Percentiles rank a stretch among this genome's conserved stretches.
phyloP scores from a whole-genome alignment of 2,329 filamentous ascomycete genomes.

The Ceratocystis variospora region DNA sequence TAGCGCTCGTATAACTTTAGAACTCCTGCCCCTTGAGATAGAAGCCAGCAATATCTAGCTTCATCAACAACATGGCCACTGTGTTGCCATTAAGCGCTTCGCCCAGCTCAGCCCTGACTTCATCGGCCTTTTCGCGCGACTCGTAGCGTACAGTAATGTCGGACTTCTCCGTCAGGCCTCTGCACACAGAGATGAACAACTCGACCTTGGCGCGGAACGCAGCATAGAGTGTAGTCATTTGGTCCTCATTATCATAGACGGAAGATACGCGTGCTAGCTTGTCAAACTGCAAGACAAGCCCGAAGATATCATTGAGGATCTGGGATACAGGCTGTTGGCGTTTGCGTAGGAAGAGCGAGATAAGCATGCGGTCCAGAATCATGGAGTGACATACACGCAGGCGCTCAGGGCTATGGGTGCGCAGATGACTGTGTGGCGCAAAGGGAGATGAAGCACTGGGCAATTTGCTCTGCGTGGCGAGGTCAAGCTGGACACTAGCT shows the following conservation, averaged over 20 bases:
- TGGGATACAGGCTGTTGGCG: slow-evolving; percentile 59
- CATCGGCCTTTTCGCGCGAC: slow-evolving; percentile 24
- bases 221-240: slow-evolving; percentile 40
- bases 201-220: slow-evolving; percentile 57
- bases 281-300: slow-evolving; percentile 58
- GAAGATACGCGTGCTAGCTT: slow-evolving; percentile 32
- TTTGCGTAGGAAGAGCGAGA: slow-evolving; percentile 57
- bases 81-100: slow-evolving; percentile 39
- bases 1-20: neutral
- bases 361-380: slow-evolving; percentile 61
- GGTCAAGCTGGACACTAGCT: slow-evolving; percentile 43
- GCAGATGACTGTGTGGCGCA: slow-evolving; percentile 23
- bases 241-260: slow-evolving; percentile 24
- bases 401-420: slow-evolving; percentile 47
- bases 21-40: slow-evolving; percentile 31
- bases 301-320: slow-evolving; percentile 65
- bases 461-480: slow-evolving; percentile 31
- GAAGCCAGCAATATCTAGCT: slow-evolving; percentile 57
- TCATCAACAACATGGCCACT: slow-evolving; percentile 53
- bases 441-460: too few relatives aligned
- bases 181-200: slow-evolving; percentile 61
- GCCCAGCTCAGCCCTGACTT: slow-evolving; percentile 28
- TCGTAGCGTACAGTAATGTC: slow-evolving; percentile 30
- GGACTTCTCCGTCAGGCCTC: slow-evolving; percentile 51
- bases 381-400: slow-evolving; percentile 58